These are phyloP conservation scores for Hyparrhenia diplandra DNA, from an alignment of 176 grass and related monocot species.

Conservation along the genomic window DNA sequence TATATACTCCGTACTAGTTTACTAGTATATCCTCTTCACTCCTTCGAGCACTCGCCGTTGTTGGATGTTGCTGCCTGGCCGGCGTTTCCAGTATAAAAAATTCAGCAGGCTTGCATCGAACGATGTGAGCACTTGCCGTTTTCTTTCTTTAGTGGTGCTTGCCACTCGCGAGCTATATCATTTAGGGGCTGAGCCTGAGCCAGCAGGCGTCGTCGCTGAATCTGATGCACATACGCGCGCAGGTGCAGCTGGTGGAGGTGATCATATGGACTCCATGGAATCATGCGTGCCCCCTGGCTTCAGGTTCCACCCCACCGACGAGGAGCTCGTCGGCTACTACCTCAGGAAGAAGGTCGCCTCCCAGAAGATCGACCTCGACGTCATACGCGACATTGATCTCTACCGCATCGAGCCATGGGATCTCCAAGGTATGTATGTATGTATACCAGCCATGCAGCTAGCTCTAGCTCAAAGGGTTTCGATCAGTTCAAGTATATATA, in stretches of 20 bases:
- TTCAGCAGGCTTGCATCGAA: conserved; percentile 11
- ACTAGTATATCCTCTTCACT: conserved; percentile 9
- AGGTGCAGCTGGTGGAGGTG: conserved; percentile 26
- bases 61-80: neutral
- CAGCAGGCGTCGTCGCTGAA: conserved; percentile 31
- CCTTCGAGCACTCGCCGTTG: conserved; percentile 10
- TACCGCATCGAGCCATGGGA: conserved; percentile 99
- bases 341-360: conserved; percentile 95
- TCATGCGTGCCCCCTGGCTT: conserved; percentile 97
- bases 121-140: conserved; percentile 32
- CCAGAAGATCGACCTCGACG: conserved; percentile 97
- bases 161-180: conserved; percentile 54
- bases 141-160: conserved; percentile 16
- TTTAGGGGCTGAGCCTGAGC: conserved; percentile 12
- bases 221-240: conserved; percentile 38
- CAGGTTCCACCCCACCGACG: conserved; percentile 98
- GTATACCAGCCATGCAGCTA: neutral
- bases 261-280: conserved; percentile 76
- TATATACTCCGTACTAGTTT: too few relatives aligned
- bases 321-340: conserved; percentile 98
- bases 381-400: conserved; percentile 97
- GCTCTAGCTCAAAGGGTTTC: neutral
- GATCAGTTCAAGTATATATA: neutral
- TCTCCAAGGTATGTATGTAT: conserved; percentile 70
- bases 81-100: conserved; percentile 33